phyloP scores from a whole-genome alignment of 306 rosid genomes.

The Cucumis hystrix region DNA sequence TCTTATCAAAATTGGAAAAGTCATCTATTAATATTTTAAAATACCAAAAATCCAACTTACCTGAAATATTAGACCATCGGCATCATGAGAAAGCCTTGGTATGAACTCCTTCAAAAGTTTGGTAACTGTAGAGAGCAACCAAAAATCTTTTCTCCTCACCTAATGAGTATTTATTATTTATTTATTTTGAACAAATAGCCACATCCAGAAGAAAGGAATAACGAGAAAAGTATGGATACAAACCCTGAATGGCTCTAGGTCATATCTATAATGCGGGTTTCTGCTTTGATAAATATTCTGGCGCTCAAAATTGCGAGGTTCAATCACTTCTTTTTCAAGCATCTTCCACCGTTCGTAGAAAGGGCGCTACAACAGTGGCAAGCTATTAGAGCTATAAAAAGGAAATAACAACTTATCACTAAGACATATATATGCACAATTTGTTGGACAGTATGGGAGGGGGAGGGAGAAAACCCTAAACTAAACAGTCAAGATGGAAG shows the following conservation, averaged over 20 bases:
- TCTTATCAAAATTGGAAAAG: neutral
- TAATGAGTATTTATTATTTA: slow-evolving; percentile 19
- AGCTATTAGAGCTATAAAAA: slow-evolving; percentile 14
- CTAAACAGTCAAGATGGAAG: neutral
- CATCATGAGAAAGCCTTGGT: slow-evolving; percentile 86
- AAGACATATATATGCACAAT: neutral
- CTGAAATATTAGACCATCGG: slow-evolving; percentile 97
- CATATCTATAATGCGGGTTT: slow-evolving; percentile 72
- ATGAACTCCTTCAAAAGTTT: slow-evolving; percentile 77
- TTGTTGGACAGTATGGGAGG: neutral
- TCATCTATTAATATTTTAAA: neutral
- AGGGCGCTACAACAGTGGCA: slow-evolving; percentile 64
- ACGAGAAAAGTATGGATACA: slow-evolving; percentile 9
- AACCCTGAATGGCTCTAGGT: slow-evolving; percentile 93
- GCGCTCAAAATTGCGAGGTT: slow-evolving; percentile 83
- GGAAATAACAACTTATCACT: neutral
- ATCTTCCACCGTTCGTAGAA: slow-evolving; percentile 91
- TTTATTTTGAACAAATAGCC: slow-evolving; percentile 7
- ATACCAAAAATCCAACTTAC: slow-evolving; percentile 22
- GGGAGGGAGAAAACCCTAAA: neutral
- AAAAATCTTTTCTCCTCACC: slow-evolving; percentile 97
- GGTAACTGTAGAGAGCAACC: slow-evolving; percentile 88
- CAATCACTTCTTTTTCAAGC: slow-evolving; percentile 97
- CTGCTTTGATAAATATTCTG: slow-evolving; percentile 40
- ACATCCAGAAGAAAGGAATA: slow-evolving; percentile 12